Base-by-base conservation (phyloP, 768 basidiomycete genomes). In the Leccinellum albellum region DNA sequence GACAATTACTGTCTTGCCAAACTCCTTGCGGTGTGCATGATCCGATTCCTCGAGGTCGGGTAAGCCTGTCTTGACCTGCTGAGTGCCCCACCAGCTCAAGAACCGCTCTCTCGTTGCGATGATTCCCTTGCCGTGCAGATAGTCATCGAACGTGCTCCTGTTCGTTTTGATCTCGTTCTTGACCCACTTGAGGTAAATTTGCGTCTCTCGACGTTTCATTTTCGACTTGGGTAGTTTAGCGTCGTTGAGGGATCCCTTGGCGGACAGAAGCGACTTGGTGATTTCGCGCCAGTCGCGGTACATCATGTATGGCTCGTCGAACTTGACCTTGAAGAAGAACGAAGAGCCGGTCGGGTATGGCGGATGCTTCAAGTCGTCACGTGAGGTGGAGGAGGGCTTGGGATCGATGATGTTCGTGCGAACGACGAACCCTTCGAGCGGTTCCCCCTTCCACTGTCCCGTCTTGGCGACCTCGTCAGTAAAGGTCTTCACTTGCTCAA, bases 291-390 rank as follows among this genome's bases (percentile, higher is more conserved):
- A 98, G 69, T 95, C 91, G 54, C 97, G 88, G 74, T 97, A 98
- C 86, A 96, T 95, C 82, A 98, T 86, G 70, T 99, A 99, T 3
- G 96, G 96, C 67, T 98, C 93, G 72, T 98, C 94, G 72, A 98
- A 98, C 70, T 99, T 99, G 76, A 98, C 81, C 70, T 99, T 99
- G 86, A 97, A 98, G 81, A 99, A 98, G 79, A 98, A 96, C 0
- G 92, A 88, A 2, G 89, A 84, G 29, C 88, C 91, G 1, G 86
- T 73, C 0, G 78, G 70, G 67, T 98, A 97, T 1, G 94, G 94
- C 1, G 82, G 79, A 21, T 69, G 64, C 54, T 58, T 66, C 40
- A 37, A 37, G 47, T 64, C 66, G 28, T 12, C 20, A 20, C 3
- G 40, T 20, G 64, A 70, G 51, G 70, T 72, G n/a, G 40, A 20